Percentiles rank a stretch among this genome's conserved stretches.
phyloP scores from a whole-genome alignment of 1,284 basidiomycete genomes.

The Cryptococcus sp. region DNA sequence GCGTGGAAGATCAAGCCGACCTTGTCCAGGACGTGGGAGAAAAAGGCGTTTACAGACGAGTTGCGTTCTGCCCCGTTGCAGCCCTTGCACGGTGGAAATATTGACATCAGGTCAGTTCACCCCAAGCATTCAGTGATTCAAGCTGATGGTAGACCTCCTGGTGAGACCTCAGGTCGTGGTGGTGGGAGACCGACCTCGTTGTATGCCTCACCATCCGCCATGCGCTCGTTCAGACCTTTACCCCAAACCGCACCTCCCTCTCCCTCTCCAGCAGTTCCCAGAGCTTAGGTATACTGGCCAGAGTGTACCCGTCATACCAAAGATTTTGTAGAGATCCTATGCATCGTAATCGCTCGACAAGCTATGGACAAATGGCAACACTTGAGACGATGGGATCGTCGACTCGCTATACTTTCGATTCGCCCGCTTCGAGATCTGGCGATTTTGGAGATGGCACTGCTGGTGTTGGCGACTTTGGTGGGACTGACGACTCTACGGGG shows the following conservation, averaged over 20 bases:
- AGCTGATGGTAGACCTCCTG: background rate
- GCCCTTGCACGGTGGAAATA: background rate
- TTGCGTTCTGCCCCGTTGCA: background rate
- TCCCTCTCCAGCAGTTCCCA: background rate
- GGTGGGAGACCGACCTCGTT: conserved; percentile 3
- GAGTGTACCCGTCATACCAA: too few relatives aligned
- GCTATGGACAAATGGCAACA: background rate
- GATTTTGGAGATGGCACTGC: too few relatives aligned
- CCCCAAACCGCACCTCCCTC: conserved; percentile 2
- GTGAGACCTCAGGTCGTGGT: background rate
- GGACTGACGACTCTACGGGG: conserved; percentile 24
- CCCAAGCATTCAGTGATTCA: too few relatives aligned
- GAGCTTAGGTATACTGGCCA: too few relatives aligned
- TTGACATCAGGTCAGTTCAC: background rate
- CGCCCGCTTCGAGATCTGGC: too few relatives aligned
- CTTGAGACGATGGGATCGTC: background rate
- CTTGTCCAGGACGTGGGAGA: conserved; percentile 20
- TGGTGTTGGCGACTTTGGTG: background rate
- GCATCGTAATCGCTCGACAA: background rate
- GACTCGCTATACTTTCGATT: too few relatives aligned
- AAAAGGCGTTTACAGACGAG: conserved; percentile 15
- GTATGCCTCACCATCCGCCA: conserved; percentile 4
- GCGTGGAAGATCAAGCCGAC: conserved; percentile 13
- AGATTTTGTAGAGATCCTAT: background rate
- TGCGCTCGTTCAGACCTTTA: conserved; percentile 1